Evolutionary conservation across 306 rosid species (phyloP).

Genomic region (Prunus kanzakura): DNA sequence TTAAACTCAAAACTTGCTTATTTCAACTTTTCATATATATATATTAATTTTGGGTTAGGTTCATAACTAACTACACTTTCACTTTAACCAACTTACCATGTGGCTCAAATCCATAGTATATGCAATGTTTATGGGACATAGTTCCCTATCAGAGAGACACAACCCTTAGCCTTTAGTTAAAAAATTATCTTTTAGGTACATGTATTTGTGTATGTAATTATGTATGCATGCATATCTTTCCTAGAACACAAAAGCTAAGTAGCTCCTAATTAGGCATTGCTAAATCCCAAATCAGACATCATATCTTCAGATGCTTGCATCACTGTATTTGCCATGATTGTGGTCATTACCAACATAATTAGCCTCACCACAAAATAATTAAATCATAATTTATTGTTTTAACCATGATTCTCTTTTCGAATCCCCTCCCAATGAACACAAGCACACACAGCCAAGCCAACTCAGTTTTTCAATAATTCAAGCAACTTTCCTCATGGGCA

Average conservation of each 20-base stretch:
- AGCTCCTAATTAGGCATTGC: background rate
- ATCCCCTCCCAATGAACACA: background rate
- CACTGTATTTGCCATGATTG: background rate
- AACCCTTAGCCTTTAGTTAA: background rate
- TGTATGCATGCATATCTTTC: no score
- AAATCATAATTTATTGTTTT: background rate
- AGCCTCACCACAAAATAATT: background rate
- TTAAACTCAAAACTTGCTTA: no score
- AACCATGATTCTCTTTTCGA: background rate
- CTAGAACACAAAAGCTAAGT: background rate
- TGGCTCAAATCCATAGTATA: slow-evolving; percentile 13
- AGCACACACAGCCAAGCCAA: slow-evolving; percentile 13
- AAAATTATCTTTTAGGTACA: background rate
- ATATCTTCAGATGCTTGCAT: background rate
- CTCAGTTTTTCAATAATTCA: background rate
- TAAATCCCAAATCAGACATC: background rate
- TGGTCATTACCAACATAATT: background rate
- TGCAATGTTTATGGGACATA: slow-evolving; percentile 6
- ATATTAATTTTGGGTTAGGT: background rate
- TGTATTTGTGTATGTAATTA: background rate
- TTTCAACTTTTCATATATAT: background rate
- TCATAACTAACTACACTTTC: background rate
- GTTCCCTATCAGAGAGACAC: slow-evolving; percentile 1
- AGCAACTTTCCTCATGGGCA: background rate
- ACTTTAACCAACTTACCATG: background rate